A percentile compares a stretch with the other conserved stretches of the same genome.
These are phyloP conservation scores for Musa troglodytarum DNA, from an alignment of 176 grass and related monocot genomes.

Conservation along the genomic window DNA sequence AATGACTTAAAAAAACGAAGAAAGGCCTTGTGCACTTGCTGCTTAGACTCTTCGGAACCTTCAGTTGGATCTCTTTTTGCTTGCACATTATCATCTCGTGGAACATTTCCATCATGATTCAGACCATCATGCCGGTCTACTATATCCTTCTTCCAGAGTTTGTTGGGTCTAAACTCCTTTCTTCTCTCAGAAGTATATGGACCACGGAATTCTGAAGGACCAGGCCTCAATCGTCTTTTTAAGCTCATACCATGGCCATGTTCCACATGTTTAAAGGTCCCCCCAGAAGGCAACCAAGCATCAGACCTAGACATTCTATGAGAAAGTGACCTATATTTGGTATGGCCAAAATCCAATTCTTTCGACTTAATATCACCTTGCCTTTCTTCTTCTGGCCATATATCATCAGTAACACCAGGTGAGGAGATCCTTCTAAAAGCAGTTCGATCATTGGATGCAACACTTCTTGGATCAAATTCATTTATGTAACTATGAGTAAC, in stretches of 20 bases:
- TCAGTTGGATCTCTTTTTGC: slow-evolving; percentile 52
- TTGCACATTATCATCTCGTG: slow-evolving; percentile 21
- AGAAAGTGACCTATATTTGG: slow-evolving; percentile 26
- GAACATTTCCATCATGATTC: slow-evolving; percentile 26
- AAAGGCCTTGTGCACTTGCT: slow-evolving; percentile 64
- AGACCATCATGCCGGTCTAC: slow-evolving; percentile 22
- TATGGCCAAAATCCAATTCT: slow-evolving; percentile 12
- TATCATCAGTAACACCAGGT: slow-evolving; percentile 22
- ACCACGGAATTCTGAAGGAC: slow-evolving; percentile 23
- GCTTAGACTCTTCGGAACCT: slow-evolving; percentile 75
- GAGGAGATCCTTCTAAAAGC: slow-evolving; percentile 56
- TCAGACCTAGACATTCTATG: slow-evolving; percentile 31
- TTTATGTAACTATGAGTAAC: slow-evolving; percentile 24
- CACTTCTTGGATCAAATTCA: slow-evolving; percentile 33
- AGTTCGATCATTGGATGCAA: slow-evolving; percentile 22
- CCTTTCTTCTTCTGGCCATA: slow-evolving; percentile 21
- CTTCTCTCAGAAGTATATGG: slow-evolving; percentile 25
- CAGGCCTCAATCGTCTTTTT: slow-evolving; percentile 38
- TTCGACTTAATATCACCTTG: slow-evolving; percentile 25
- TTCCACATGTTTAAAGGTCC: neutral
- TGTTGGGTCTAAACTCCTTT: slow-evolving; percentile 37
- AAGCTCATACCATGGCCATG: slow-evolving; percentile 18
- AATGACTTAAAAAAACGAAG: slow-evolving; percentile 59
- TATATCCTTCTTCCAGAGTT: slow-evolving; percentile 30
- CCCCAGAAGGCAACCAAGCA: slow-evolving; percentile 2